Evolutionary conservation across 1,284 basidiomycete genomes (phyloP).

Genomic region (Puccinia triticina): DNA sequence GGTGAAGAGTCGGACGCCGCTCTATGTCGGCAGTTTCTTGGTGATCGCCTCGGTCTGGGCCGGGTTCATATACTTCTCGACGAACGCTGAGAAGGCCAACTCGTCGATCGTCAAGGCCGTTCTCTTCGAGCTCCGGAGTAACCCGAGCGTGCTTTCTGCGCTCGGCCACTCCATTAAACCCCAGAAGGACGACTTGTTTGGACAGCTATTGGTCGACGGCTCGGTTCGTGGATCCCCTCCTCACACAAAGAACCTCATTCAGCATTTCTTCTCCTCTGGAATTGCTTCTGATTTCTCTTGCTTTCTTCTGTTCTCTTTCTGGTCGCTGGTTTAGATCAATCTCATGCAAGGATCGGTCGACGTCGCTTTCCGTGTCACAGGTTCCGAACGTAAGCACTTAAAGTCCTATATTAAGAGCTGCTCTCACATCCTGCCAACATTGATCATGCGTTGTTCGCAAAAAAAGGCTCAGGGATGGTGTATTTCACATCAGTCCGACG

Average conservation of each 20-base stretch:
- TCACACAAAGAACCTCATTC: background rate
- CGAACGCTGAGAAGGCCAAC: conserved; percentile 46
- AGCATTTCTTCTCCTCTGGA: background rate
- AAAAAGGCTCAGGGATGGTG: conserved; percentile 40
- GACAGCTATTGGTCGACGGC: conserved; percentile 47
- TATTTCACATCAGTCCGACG: conserved; percentile 48
- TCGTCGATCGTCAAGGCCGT: conserved; percentile 44
- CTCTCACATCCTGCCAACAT: no score
- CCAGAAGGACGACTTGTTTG: conserved; percentile 37
- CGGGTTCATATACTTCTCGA: conserved; percentile 42
- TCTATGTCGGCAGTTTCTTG: conserved; percentile 32
- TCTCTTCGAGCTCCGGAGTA: conserved; percentile 37
- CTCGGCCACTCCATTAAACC: conserved; percentile 32
- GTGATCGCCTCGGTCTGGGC: conserved; percentile 39
- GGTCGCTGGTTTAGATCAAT: conserved; percentile 16
- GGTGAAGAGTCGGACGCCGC: conserved; percentile 24
- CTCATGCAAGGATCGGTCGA: conserved; percentile 45
- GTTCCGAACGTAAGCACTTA: conserved; percentile 30
- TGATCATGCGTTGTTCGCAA: background rate
- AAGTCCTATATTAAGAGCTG: background rate
- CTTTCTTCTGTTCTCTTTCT: background rate
- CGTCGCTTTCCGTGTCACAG: conserved; percentile 44
- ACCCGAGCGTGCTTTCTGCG: background rate
- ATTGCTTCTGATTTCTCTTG: background rate
- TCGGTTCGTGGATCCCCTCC: conserved; percentile 17